These are phyloP conservation scores for Epichloe gansuensis DNA, from an alignment of 2,329 filamentous ascomycete genomes.

Conservation along the genomic window DNA sequence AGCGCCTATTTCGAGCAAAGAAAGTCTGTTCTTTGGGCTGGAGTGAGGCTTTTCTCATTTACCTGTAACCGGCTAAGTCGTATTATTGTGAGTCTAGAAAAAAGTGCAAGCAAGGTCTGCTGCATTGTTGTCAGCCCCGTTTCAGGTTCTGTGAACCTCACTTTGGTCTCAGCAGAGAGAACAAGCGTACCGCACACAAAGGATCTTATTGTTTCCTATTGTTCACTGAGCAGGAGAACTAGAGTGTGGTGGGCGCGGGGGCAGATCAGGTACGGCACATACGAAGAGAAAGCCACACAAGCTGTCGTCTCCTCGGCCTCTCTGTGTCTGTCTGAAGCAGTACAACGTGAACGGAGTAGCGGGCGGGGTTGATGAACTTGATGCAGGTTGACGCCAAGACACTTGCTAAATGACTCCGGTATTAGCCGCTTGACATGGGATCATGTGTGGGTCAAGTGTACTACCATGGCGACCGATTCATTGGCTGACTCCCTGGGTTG, in stretches of 20 bases:
- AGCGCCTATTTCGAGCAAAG: neutral
- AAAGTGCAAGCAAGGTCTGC: neutral
- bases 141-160: neutral
- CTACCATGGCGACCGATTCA: neutral
- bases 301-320: neutral
- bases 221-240: neutral
- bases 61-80: neutral
- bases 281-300: neutral
- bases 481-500: neutral
- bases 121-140: neutral
- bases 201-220: neutral
- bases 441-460: neutral
- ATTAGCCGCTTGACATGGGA: neutral
- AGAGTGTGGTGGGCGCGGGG: neutral
- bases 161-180: neutral
- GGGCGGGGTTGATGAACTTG: no score
- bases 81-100: neutral
- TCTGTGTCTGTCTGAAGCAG: no score
- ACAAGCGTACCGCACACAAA: neutral
- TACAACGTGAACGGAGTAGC: no score
- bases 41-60: neutral
- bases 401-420: neutral
- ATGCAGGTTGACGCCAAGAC: no score
- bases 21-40: neutral
- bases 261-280: neutral